Percentiles rank a stretch among this genome's conserved stretches.
phyloP scores from a whole-genome alignment of 1,284 basidiomycete species.

The Cystobasidium sp. region DNA sequence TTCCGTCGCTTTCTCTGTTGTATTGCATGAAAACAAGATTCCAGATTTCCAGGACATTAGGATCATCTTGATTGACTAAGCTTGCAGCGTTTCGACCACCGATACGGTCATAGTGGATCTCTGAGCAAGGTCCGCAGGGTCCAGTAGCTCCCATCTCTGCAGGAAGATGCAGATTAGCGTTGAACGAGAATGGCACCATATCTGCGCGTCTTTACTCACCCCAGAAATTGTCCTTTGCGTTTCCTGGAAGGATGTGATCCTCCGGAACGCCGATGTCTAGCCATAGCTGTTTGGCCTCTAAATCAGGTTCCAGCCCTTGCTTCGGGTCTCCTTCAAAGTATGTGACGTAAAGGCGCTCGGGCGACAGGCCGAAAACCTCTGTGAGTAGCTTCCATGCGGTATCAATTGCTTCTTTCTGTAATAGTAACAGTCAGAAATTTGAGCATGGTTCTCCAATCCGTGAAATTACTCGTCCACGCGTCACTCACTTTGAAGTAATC shows the following conservation, averaged over 20 bases:
- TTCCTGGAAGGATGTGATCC: slow-evolving; percentile 88
- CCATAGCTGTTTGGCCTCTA: slow-evolving; percentile 84
- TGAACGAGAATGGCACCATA: not conserved
- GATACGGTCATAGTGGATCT: slow-evolving; percentile 96
- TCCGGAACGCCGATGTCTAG: slow-evolving; percentile 81
- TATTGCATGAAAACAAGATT: slow-evolving; percentile 99
- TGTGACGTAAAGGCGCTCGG: slow-evolving; percentile 92
- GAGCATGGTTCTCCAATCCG: not conserved
- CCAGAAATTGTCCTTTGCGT: slow-evolving; percentile 99
- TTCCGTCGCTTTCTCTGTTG: slow-evolving; percentile 89
- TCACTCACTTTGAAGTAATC: slow-evolving; percentile 93
- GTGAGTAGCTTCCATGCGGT: slow-evolving; percentile 97
- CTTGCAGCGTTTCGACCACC: slow-evolving; percentile 88
- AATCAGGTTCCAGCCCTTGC: slow-evolving; percentile 84
- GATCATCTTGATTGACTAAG: slow-evolving; percentile 93
- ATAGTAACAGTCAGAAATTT: slow-evolving; percentile 8
- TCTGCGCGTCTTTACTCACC: slow-evolving; percentile 63
- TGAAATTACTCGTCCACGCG: not conserved
- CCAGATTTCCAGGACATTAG: slow-evolving; percentile 97
- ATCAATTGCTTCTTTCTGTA: slow-evolving; percentile 83
- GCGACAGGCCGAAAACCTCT: slow-evolving; percentile 80
- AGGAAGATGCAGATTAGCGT: slow-evolving; percentile 19
- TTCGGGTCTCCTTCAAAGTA: slow-evolving; percentile 94
- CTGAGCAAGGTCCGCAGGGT: slow-evolving; percentile 96
- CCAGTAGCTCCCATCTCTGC: slow-evolving; percentile 97